Conservation (phyloP, 2,329 filamentous ascomycete species). For the Arthrinium phaeospermum region DNA sequence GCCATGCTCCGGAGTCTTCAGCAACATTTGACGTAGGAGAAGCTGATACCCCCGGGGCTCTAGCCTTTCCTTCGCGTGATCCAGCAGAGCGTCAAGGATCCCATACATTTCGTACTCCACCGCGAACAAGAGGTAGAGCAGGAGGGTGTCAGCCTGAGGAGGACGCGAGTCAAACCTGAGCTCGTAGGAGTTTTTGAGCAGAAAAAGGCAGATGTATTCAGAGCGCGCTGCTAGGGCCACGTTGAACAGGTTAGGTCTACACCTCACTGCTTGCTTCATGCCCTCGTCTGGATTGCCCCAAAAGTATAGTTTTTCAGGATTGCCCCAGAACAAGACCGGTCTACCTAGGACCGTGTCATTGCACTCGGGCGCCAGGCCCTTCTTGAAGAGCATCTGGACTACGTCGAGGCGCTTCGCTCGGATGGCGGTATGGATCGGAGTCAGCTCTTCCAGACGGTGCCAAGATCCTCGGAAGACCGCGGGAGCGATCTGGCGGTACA, state of each 20-base stretch:
- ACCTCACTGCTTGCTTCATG: neutral
- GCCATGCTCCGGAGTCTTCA: neutral
- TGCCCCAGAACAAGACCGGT: neutral
- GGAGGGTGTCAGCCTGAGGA: neutral
- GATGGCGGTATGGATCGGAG: constrained; percentile 1
- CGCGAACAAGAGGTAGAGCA: neutral
- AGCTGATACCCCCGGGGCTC: neutral
- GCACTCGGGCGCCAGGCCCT: neutral
- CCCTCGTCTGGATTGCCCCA: neutral
- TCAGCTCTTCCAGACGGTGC: neutral
- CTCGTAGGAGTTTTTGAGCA: neutral
- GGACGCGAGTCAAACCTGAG: neutral
- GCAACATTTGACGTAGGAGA: neutral
- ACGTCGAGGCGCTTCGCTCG: neutral
- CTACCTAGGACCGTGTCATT: neutral
- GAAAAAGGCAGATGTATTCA: neutral
- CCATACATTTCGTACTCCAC: neutral
- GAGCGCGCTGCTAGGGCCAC: neutral
- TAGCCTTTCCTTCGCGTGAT: neutral
- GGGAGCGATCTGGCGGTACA: neutral
- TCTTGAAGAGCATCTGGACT: neutral
- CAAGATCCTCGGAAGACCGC: neutral
- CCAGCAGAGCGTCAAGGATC: neutral
- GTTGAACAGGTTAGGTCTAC: neutral
- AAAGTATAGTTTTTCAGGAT: neutral